These are phyloP conservation scores for Eremochloa ophiuroides DNA, from an alignment of 176 grass and related monocot species.

Conservation along the genomic window DNA sequence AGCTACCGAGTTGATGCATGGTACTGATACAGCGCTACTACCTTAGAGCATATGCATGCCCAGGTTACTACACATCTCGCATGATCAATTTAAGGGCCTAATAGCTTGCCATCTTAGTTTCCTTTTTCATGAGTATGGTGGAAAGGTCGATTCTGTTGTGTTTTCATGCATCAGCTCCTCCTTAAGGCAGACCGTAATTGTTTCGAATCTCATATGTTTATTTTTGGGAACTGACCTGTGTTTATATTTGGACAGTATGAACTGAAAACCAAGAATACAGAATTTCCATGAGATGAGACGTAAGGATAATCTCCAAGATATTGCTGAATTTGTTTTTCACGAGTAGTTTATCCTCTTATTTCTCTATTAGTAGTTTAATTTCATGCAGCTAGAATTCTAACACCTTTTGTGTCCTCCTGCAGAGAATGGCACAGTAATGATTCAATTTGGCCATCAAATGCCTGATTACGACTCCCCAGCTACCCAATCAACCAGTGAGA, in stretches of 20 bases:
- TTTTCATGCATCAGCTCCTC: background rate
- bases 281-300: constrained; percentile 32
- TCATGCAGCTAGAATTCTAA: constrained; percentile 2
- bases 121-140: background rate
- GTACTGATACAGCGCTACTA: background rate
- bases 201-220: background rate
- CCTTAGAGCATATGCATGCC: constrained; percentile 11
- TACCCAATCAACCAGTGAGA: constrained; percentile 54
- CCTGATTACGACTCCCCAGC: constrained; percentile 50
- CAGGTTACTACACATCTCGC: background rate
- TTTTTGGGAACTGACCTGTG: constrained; percentile 22
- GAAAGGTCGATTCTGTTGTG: background rate
- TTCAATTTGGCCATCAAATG: constrained; percentile 57
- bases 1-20: background rate
- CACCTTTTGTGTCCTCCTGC: background rate
- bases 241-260: constrained; percentile 33
- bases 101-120: background rate
- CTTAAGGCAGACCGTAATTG: background rate
- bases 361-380: background rate
- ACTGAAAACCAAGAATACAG: constrained; percentile 39
- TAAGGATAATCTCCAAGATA: constrained; percentile 30
- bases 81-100: background rate
- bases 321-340: constrained; percentile 3
- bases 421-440: constrained; percentile 56
- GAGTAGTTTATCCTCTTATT: background rate